phyloP scores from a whole-genome alignment of 306 rosid genomes.

The Cajanus cajan region DNA sequence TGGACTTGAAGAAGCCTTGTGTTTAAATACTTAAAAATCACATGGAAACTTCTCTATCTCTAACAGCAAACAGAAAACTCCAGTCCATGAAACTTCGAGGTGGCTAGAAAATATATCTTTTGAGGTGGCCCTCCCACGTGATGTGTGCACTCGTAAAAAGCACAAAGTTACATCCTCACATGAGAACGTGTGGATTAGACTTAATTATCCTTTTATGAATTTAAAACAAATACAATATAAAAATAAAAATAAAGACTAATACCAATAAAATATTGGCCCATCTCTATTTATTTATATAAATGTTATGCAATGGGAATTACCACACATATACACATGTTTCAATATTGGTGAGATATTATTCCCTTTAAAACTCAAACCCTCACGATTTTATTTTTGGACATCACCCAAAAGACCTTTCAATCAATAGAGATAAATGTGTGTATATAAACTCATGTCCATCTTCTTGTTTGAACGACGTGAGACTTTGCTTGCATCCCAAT shows the following conservation, averaged over 20 bases:
- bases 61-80: background rate
- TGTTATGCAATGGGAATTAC: no score
- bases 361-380: no score
- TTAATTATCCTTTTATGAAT: background rate
- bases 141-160: background rate
- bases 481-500: no score
- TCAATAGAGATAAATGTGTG: no score
- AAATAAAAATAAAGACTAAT: background rate
- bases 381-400: no score
- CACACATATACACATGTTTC: no score
- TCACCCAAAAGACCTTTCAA: no score
- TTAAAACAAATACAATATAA: background rate
- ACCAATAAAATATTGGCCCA: no score
- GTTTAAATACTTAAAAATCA: background rate
- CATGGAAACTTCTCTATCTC: background rate
- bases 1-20: conserved; percentile 11
- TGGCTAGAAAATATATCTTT: background rate
- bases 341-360: no score
- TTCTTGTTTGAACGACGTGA: no score
- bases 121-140: conserved; percentile 4
- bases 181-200: background rate
- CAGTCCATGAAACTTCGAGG: conserved; percentile 31
- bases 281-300: no score
- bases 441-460: no score
- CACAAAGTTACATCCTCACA: background rate